A percentile compares a stretch with the other conserved stretches of the same genome.
Conservation (phyloP, 2,329 filamentous ascomycete genomes). For the Cladosporium cucumerinum region DNA sequence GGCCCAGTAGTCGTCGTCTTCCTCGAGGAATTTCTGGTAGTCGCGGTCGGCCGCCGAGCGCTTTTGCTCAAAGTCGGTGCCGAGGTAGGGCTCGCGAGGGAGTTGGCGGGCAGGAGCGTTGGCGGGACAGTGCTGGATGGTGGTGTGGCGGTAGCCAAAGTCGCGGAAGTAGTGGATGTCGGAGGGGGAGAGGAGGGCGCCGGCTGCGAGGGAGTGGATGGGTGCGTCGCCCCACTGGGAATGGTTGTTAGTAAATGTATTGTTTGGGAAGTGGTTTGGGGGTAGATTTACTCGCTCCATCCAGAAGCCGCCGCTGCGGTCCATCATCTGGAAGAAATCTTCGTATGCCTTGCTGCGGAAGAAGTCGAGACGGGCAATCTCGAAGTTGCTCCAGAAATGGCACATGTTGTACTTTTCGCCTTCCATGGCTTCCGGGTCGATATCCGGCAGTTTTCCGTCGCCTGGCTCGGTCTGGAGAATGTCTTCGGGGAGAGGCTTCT, state of each 20-base stretch:
- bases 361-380: conserved; percentile 91
- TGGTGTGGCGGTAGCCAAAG: conserved; percentile 96
- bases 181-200: conserved; percentile 71
- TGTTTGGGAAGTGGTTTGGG: background rate
- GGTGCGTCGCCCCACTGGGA: conserved; percentile 96
- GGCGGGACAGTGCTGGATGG: conserved; percentile 95
- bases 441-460: conserved; percentile 67
- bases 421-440: conserved; percentile 92
- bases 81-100: conserved; percentile 70
- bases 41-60: conserved; percentile 55
- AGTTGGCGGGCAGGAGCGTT: conserved; percentile 90
- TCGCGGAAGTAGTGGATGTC: conserved; percentile 99
- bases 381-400: conserved; percentile 99
- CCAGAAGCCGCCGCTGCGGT: conserved; percentile 96
- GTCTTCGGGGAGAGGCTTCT: conserved; percentile 72
- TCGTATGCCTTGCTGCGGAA: conserved; percentile 97
- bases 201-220: conserved; percentile 94
- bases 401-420: conserved; percentile 99
- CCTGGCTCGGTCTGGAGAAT: conserved; percentile 73
- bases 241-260: conserved; percentile 36
- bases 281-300: conserved; percentile 77
- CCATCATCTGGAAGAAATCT: conserved; percentile 99
- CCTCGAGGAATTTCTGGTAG: conserved; percentile 70
- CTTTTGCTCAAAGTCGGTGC: conserved; percentile 50
- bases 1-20: conserved; percentile 97